Conservation (phyloP, 805 yeast species). For the Osmozyma mogii region DNA sequence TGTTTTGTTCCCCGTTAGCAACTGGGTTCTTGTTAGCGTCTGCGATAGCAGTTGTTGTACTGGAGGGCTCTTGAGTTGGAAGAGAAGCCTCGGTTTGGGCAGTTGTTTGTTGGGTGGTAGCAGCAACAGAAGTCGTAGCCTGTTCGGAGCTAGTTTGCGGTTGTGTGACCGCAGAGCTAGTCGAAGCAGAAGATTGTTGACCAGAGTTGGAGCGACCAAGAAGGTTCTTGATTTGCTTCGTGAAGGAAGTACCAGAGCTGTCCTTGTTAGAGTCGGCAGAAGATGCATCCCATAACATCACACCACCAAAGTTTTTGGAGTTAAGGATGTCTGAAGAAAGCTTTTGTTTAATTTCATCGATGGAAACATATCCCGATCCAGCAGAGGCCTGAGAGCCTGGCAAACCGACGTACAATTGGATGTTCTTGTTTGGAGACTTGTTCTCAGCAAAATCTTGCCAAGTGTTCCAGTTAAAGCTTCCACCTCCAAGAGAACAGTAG, state of each 20-base stretch:
- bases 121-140: no score
- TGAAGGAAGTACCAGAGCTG: constrained; percentile 21
- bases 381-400: constrained; percentile 51
- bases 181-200: no score
- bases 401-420: constrained; percentile 66
- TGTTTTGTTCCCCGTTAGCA: no score
- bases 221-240: constrained; percentile 34
- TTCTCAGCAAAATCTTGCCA: constrained; percentile 61
- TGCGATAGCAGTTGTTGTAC: no score
- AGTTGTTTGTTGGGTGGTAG: no score
- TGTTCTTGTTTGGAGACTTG: constrained; percentile 57
- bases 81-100: no score
- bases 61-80: no score
- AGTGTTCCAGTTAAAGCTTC: constrained; percentile 52
- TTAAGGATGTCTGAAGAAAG: constrained; percentile 6
- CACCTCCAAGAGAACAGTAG: constrained; percentile 52
- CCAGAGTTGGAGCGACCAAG: constrained; percentile 12
- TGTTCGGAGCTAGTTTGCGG: no score
- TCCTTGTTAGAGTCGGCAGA: constrained; percentile 42
- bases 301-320: constrained; percentile 46
- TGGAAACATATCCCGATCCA: constrained; percentile 42
- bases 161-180: no score
- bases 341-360: constrained; percentile 13
- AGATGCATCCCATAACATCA: constrained; percentile 83
- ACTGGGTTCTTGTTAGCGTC: no score